Evolutionary conservation across 2,329 filamentous ascomycete species (phyloP).

Genomic region (Hypomyces perniciosus): DNA sequence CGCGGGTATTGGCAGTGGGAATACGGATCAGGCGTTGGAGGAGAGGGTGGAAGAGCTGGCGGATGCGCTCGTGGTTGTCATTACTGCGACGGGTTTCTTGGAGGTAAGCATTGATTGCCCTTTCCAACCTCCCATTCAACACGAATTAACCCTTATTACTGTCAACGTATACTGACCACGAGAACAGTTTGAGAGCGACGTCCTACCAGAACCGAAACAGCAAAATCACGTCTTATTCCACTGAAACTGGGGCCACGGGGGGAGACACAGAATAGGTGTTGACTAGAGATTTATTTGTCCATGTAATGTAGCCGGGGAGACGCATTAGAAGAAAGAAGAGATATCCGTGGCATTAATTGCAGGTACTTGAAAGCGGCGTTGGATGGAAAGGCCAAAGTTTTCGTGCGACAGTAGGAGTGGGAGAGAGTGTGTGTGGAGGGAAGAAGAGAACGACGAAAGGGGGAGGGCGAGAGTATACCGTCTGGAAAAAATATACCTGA

Average conservation of each 20-base stretch:
- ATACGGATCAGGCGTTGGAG: constrained; percentile 39
- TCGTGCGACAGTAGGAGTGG: background rate
- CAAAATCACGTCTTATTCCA: constrained; percentile 35
- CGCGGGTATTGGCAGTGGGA: constrained; percentile 61
- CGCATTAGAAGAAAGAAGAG: background rate
- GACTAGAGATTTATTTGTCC: background rate
- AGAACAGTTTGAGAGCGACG: constrained; percentile 36
- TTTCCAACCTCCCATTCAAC: background rate
- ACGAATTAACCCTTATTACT: constrained; percentile 1
- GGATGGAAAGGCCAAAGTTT: background rate
- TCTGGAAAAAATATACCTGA: background rate
- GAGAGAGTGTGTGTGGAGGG: background rate
- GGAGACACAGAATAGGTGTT: background rate
- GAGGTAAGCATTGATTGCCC: constrained; percentile 55
- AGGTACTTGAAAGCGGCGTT: background rate
- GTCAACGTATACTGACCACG: constrained; percentile 14
- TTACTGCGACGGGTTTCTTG: constrained; percentile 75
- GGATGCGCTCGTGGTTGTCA: constrained; percentile 77
- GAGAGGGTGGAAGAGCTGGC: constrained; percentile 69
- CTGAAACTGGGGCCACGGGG: background rate
- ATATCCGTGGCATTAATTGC: background rate
- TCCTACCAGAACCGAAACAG: constrained; percentile 27
- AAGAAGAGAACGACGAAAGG: background rate
- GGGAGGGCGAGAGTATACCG: background rate
- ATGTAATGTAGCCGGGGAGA: background rate